Conservation (phyloP, 345 rosid species). For the Murraya paniculata region DNA sequence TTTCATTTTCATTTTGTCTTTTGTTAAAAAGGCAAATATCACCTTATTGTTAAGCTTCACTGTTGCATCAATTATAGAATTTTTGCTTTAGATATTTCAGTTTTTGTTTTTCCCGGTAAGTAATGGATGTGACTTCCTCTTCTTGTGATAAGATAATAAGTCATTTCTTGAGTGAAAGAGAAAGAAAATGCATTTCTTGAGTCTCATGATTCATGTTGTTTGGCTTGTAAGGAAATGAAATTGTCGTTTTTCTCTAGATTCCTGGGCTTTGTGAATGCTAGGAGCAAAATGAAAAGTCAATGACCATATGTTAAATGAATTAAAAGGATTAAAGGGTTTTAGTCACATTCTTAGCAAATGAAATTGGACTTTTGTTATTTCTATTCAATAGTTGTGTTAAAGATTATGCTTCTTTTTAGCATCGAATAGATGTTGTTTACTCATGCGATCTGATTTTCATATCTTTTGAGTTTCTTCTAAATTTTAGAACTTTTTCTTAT, state of each 20-base stretch:
- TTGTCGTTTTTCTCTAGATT: not conserved
- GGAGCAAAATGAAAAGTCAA: not conserved
- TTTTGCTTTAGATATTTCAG: not conserved
- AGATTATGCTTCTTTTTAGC: no score
- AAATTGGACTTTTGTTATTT: not conserved
- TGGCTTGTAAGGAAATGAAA: not conserved
- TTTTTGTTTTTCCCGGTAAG: not conserved
- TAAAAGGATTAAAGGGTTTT: not conserved
- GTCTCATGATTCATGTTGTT: constrained; percentile 15
- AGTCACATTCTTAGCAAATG: not conserved
- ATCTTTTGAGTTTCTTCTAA: not conserved
- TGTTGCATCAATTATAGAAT: constrained; percentile 41
- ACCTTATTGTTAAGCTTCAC: constrained; percentile 24
- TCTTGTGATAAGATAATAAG: constrained; percentile 19
- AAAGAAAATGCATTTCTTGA: constrained; percentile 1
- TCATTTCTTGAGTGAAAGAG: constrained; percentile 15
- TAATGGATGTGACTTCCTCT: constrained; percentile 3
- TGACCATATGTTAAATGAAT: not conserved
- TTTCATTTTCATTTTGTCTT: not conserved
- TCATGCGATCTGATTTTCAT: not conserved
- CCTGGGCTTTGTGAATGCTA: not conserved
- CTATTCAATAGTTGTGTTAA: not conserved
- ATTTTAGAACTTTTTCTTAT: constrained; percentile 7
- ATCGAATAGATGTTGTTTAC: not conserved
- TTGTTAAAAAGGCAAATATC: constrained; percentile 23